Evolutionary conservation across 305 asterid genomes (phyloP), one percentile per base, ranked within the genome.

Genomic region (Rubia balearica): DNA sequence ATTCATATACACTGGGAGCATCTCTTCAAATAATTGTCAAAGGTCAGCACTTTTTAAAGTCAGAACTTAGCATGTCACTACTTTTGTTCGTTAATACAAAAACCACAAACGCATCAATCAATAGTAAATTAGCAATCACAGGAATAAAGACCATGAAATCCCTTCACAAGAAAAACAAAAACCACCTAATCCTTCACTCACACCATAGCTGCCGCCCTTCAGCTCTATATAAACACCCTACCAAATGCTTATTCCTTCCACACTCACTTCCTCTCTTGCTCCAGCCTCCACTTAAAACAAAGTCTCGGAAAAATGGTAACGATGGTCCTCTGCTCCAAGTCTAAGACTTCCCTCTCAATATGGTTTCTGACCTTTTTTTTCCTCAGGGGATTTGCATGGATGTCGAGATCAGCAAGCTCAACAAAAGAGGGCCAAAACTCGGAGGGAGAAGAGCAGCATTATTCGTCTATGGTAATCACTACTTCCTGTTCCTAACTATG

Each of bases 381-480:
- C 19, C 24, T 41, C 83, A 88, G 95, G 88, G 85, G 11, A 77
- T 81, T 71, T 74, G 73, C 65, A 69, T 76, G 56, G 83, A 75
- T 78, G 76, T 56, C 41, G 70, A 74, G 9, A 73, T 59, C 53
- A 33, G 38, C 38, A 33, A 33, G 38, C 38, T 33, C 38, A 77
- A 71, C 68, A 75, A 81, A 71, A 73, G 69, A 51, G 59, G 3
- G 21, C 67, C 70, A 22, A 82, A 63, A 73, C 83, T 74, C 60
- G 93, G 96, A 74, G 96, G 93, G 43, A 74, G 46, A 16, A 81
- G 86, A 81, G 93, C 96, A 55, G 57, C 93, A 51, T 6, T 81
- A 13, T 84, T 87, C 56, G 86, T 81, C 62, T 84, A 71, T 72
- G 91, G 96, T 89, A 83, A 65, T 38, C 21, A 59, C 43, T 40